phyloP scores from a whole-genome alignment of 2,329 filamentous ascomycete species.

The Cladophialophora bantiana region DNA sequence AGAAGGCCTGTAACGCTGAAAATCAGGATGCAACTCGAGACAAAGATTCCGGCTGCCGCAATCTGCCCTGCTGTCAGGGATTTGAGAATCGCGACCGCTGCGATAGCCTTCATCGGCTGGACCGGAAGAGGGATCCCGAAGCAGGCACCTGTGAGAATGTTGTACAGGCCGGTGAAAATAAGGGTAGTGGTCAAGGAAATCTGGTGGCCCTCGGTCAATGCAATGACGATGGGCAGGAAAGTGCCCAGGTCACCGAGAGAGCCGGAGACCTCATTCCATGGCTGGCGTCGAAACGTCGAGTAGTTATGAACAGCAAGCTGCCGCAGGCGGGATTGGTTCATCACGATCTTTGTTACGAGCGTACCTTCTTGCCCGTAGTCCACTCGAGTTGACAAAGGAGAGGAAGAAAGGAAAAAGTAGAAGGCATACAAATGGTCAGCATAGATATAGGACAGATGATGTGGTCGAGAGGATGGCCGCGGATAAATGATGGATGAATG shows the following conservation, averaged over 20 bases:
- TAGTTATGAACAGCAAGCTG: constrained; percentile 57
- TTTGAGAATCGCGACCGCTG: constrained; percentile 81
- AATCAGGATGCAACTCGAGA: constrained; percentile 74
- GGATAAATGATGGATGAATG: constrained; percentile 16
- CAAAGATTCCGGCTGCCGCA: constrained; percentile 82
- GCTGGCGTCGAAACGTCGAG: constrained; percentile 61
- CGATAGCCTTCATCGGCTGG: constrained; percentile 90
- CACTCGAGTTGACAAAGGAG: not conserved
- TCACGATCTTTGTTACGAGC: constrained; percentile 3
- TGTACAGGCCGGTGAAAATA: constrained; percentile 86
- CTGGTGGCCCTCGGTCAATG: constrained; percentile 77
- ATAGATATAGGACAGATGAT: constrained; percentile 8
- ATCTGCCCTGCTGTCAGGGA: constrained; percentile 72
- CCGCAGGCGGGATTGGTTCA: constrained; percentile 20
- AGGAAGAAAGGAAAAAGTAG: not conserved
- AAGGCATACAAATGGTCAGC: constrained; percentile 11
- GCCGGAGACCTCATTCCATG: constrained; percentile 81
- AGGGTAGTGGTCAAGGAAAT: constrained; percentile 82
- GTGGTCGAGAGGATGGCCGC: not conserved
- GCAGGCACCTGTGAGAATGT: constrained; percentile 78
- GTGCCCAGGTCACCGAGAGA: constrained; percentile 90
- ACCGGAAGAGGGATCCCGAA: constrained; percentile 93
- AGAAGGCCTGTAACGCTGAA: constrained; percentile 83
- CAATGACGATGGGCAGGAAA: constrained; percentile 85
- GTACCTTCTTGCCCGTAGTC: not conserved